Percentiles rank a stretch among this genome's conserved stretches.
phyloP scores from a whole-genome alignment of 225 moss, liverwort and hornwort species.

The Thuidium tamariscinum region DNA sequence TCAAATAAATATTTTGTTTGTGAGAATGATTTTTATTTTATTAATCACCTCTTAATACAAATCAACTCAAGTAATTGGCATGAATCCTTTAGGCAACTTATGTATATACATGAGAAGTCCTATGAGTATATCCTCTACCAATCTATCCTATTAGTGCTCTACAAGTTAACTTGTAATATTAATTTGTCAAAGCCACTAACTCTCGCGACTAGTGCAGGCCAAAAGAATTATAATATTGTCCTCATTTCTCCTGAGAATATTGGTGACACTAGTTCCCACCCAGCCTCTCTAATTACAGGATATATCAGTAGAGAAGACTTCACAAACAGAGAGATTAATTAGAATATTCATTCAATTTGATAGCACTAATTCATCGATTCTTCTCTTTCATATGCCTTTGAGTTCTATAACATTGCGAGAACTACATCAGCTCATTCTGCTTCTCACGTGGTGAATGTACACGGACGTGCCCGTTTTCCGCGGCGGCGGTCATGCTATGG shows the following conservation, averaged over 20 bases:
- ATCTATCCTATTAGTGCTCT: not conserved
- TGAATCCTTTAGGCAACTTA: too few relatives aligned
- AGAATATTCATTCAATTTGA: too few relatives aligned
- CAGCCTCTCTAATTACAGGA: not conserved
- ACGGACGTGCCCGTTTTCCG: too few relatives aligned
- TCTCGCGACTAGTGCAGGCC: not conserved
- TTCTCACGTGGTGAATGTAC: not conserved
- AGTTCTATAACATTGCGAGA: not conserved
- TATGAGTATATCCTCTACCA: not conserved
- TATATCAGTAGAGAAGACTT: not conserved
- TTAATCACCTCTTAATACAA: not conserved
- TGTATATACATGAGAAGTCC: too few relatives aligned
- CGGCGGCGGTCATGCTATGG: too few relatives aligned
- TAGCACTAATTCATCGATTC: not conserved
- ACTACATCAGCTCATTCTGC: not conserved
- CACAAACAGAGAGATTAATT: not conserved
- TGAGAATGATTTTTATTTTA: not conserved
- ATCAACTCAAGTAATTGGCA: rapidly evolving
- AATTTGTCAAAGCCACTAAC: not conserved
- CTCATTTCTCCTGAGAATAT: not conserved
- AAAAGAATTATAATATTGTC: not conserved
- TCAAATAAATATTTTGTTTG: not conserved
- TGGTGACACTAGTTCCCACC: not conserved
- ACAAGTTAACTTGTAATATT: not conserved
- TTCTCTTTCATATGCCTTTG: not conserved